These are phyloP conservation scores for Mycena haematopus DNA, from an alignment of 768 basidiomycete species.

Conservation along the genomic window DNA sequence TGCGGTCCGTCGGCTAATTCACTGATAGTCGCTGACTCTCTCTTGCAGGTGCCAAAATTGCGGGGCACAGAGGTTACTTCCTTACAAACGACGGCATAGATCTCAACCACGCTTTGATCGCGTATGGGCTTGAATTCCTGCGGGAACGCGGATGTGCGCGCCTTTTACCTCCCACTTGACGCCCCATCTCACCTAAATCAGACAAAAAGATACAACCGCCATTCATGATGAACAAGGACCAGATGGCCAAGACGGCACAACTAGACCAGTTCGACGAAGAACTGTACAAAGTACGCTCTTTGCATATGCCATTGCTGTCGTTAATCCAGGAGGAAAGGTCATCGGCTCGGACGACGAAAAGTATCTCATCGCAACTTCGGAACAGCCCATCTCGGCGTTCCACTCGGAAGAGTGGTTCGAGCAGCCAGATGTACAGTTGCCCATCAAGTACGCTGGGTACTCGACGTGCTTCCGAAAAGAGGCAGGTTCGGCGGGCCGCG, in stretches of 20 bases:
- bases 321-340: slow-evolving; percentile 52
- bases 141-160: slow-evolving; percentile 61
- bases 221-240: slow-evolving; percentile 97
- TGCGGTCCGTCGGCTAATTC: slow-evolving; percentile 37
- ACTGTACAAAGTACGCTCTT: slow-evolving; percentile 74
- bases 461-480: slow-evolving; percentile 99
- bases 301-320: not conserved
- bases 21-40: slow-evolving; percentile 7
- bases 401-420: slow-evolving; percentile 99
- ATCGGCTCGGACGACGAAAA: slow-evolving; percentile 93
- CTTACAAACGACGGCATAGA: slow-evolving; percentile 95
- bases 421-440: slow-evolving; percentile 87
- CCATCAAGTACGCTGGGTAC: slow-evolving; percentile 86
- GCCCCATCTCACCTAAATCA: not conserved
- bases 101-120: slow-evolving; percentile 94
- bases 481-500: slow-evolving; percentile 95
- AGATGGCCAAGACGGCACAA: slow-evolving; percentile 98
- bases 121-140: slow-evolving; percentile 94
- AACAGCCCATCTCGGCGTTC: slow-evolving; percentile 96
- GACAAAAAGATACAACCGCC: slow-evolving; percentile 95
- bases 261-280: slow-evolving; percentile 99
- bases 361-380: slow-evolving; percentile 98
- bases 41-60: slow-evolving; percentile 82
- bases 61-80: slow-evolving; percentile 98
- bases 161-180: not conserved